These are phyloP conservation scores for Zostera marina DNA, from an alignment of 116 monocot genomes.

Conservation along the genomic window DNA sequence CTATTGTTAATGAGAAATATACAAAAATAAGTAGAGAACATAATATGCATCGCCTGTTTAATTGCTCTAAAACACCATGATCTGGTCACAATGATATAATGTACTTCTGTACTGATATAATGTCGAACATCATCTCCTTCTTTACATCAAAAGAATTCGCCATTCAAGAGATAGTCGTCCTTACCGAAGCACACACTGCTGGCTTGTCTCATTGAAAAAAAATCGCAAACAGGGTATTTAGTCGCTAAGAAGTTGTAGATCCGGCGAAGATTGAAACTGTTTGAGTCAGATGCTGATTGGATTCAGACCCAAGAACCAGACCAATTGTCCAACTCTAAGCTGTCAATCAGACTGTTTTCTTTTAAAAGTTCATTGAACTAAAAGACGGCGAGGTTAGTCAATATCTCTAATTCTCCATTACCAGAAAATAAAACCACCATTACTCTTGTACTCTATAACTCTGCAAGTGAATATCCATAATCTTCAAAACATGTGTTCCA, in stretches of 20 bases:
- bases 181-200: conserved; percentile 45
- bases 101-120: too few species aligned
- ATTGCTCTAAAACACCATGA: too few species aligned
- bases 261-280: conserved; percentile 24
- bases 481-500: not conserved
- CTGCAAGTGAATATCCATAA: not conserved
- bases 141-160: conserved; percentile 17
- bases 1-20: too few species aligned
- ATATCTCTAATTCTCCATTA: not conserved
- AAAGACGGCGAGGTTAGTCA: conserved; percentile 31
- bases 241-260: too few species aligned
- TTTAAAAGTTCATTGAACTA: conserved; percentile 31
- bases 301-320: conserved; percentile 19
- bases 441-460: too few species aligned
- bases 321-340: conserved; percentile 41
- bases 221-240: conserved; percentile 28
- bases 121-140: too few species aligned
- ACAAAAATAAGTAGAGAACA: too few species aligned
- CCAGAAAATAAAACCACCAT: too few species aligned
- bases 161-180: conserved; percentile 27
- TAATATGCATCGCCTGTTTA: too few species aligned
- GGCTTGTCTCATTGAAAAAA: conserved; percentile 55
- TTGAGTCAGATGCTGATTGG: conserved; percentile 31
- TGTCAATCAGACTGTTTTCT: conserved; percentile 27
- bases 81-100: too few species aligned